Base-by-base conservation (phyloP, 176 grass and related monocot species). In the Triticum dicoccoides region DNA sequence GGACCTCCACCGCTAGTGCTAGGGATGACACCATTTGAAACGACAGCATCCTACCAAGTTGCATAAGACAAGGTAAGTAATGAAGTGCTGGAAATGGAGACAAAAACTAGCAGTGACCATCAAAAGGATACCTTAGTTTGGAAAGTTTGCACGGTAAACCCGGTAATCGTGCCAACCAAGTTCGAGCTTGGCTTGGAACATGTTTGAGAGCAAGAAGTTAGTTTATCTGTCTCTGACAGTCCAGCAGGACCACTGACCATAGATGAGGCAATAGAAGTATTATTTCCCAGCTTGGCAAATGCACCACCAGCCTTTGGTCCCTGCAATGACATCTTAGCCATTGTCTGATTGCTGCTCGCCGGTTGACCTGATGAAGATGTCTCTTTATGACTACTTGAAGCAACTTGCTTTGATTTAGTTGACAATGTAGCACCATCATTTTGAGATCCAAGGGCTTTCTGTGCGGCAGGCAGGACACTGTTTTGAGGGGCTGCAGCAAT, bases 91-190 rank as follows among this genome's bases (percentile, higher is more conserved):
- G 25, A 42, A 49, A 69, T 24, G 52, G 13, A 51, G 9, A 68
- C 67, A 72, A 58, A 38, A 70, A 44, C n/a, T 45, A 63, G 52
- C 12, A 87, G 62, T 61, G 27, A 54, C 2, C 62, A 62, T 75
- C 9, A 37, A 37, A 88, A 25, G 21, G 51, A 45, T 65, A 88
- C 89, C 70, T 91, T 88, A 34, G 58, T 81, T 70, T 52, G 27
- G 35, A 58, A 63, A 56, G 51, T 37, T 41, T 25, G 39, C 44
- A 63, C 32, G 21, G 49, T 45, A 70, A 71, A 38, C 64, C 12
- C 45, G 6, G 12, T 5, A 23, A 54, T 2, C 12, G 0, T 56
- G 70, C 32, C 65, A 76, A 63, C 81, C 69, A 51, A 29, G 29
- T 56, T 44, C 24, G 72, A 76, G 65, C 13, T 56, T 77, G 49